Evolutionary conservation across 2,329 filamentous ascomycete species (phyloP).

Genomic region (Plenodomus tracheiphilus): DNA sequence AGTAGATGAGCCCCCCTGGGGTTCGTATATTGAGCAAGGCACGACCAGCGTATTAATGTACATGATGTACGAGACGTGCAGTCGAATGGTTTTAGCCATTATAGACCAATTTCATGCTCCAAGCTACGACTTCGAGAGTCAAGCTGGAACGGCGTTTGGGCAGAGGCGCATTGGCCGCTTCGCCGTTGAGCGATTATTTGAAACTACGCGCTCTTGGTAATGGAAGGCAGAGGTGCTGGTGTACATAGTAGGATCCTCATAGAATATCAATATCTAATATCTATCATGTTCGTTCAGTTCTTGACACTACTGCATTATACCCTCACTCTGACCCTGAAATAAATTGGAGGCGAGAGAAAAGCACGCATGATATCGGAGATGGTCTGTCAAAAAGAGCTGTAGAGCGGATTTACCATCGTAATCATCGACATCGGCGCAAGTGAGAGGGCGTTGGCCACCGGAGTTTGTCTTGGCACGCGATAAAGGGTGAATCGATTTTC

Average conservation of each 20-base stretch:
- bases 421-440: background rate
- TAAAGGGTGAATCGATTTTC: background rate
- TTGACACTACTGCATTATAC: background rate
- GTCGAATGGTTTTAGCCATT: conserved; percentile 15
- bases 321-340: background rate
- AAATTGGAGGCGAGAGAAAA: background rate
- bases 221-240: conserved; percentile 27
- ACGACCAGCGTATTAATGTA: background rate
- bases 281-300: conserved; percentile 28
- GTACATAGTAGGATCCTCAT: conserved; percentile 23
- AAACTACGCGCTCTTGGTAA: conserved; percentile 24
- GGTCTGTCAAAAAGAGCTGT: too few species aligned
- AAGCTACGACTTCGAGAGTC: conserved; percentile 2
- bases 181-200: conserved; percentile 19
- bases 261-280: conserved; percentile 35
- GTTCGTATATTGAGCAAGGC: background rate
- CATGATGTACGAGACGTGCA: background rate
- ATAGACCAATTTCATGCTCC: conserved; percentile 3
- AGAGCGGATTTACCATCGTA: too few species aligned
- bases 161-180: conserved; percentile 14
- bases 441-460: background rate
- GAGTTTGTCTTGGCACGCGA: background rate
- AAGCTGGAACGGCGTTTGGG: conserved; percentile 28
- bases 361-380: too few species aligned
- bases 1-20: conserved; percentile 23